A percentile compares a stretch with the other conserved stretches of the same genome.
These are phyloP conservation scores for Cucurbita ficifolia DNA, from an alignment of 306 rosid species.

Conservation along the genomic window DNA sequence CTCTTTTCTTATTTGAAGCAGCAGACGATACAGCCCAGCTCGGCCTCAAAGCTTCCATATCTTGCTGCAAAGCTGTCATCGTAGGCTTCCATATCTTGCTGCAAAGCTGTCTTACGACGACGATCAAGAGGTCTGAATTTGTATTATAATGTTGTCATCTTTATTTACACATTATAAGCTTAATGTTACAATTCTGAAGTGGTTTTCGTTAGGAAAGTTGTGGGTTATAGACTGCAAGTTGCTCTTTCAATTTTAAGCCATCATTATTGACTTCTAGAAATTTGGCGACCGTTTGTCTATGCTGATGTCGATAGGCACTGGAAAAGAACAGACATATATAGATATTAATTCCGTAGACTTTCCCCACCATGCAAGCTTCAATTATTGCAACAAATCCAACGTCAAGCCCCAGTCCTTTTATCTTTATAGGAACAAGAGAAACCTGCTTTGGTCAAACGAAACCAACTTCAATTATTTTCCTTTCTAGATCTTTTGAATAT, in stretches of 20 bases:
- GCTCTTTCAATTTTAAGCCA: background rate
- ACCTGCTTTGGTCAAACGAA: background rate
- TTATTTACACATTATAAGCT: background rate
- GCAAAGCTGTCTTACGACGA: background rate
- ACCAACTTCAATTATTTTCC: background rate
- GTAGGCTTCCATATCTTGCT: background rate
- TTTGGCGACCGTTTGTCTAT: background rate
- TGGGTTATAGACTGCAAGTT: background rate
- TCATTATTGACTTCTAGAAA: background rate
- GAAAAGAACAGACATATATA: background rate
- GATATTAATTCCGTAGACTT: background rate
- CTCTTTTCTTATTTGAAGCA: background rate
- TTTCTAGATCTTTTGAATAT: background rate
- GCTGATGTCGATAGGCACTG: background rate
- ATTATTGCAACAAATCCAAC: background rate
- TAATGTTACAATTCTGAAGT: background rate
- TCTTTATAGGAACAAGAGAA: background rate
- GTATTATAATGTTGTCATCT: background rate
- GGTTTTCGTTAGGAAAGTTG: background rate
- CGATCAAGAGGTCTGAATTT: background rate
- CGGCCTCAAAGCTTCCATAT: background rate
- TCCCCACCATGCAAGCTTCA: background rate
- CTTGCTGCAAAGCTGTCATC: background rate
- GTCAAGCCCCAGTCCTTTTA: background rate
- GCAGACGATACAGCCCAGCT: background rate